Percentiles rank a stretch among this genome's conserved stretches.
phyloP scores from a whole-genome alignment of 306 rosid species.

The Acmispon strigosus region DNA sequence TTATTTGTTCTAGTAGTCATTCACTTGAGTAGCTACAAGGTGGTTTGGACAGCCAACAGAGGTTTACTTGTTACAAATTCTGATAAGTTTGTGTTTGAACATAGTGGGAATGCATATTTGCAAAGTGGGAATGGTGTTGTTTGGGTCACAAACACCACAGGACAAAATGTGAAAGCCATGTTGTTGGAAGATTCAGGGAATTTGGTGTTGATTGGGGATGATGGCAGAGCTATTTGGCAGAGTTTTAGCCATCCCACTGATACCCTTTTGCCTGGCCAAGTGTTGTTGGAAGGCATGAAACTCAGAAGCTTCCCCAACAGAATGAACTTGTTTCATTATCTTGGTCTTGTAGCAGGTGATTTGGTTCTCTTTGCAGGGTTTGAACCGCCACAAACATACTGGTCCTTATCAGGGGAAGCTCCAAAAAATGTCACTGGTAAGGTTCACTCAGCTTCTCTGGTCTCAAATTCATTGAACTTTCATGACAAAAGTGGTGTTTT shows the following conservation, averaged over 20 bases:
- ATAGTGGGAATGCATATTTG: conserved; percentile 46
- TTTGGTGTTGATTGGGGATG: conserved; percentile 51
- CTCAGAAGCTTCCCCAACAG: conserved; percentile 55
- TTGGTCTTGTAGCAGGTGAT: conserved; percentile 53
- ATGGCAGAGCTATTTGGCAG: conserved; percentile 45
- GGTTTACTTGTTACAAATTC: conserved; percentile 51
- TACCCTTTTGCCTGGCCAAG: conserved; percentile 74
- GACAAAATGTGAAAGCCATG: conserved; percentile 39
- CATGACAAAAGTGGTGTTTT: conserved; percentile 43
- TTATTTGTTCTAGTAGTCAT: conserved; percentile 52
- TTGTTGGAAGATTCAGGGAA: conserved; percentile 66
- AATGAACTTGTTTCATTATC: conserved; percentile 51
- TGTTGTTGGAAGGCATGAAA: conserved; percentile 58
- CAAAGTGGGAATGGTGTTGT: conserved; percentile 34
- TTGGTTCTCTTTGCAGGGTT: conserved; percentile 64
- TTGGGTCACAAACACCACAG: conserved; percentile 57
- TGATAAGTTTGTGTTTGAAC: conserved; percentile 54
- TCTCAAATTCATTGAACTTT: conserved; percentile 63
- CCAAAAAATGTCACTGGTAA: conserved; percentile 31
- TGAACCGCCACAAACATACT: conserved; percentile 58
- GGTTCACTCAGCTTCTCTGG: conserved; percentile 47
- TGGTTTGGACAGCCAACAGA: conserved; percentile 81
- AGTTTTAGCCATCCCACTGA: conserved; percentile 90
- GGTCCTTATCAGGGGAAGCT: conserved; percentile 59
- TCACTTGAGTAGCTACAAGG: conserved; percentile 43